A percentile compares a stretch with the other conserved stretches of the same genome.
Conservation (phyloP, 176 grass and related monocot species). For the Carex pumila region DNA sequence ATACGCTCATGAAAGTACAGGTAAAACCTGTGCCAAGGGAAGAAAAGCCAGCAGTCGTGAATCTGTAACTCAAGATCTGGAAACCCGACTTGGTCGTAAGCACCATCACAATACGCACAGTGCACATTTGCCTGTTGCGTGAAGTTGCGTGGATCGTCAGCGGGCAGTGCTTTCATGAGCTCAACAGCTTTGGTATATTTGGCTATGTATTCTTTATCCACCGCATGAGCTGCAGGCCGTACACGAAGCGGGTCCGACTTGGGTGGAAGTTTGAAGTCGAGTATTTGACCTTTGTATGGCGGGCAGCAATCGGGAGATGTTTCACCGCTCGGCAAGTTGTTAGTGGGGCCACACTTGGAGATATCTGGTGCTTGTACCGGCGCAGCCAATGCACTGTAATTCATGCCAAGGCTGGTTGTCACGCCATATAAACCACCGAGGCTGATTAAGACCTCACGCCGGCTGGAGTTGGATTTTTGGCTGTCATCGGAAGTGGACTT, state of each 20-base stretch:
- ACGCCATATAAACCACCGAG: conserved; percentile 31
- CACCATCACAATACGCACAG: conserved; percentile 49
- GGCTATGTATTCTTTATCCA: conserved; percentile 28
- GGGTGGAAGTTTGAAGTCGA: conserved; percentile 43
- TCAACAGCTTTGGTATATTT: conserved; percentile 51
- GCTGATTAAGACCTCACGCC: conserved; percentile 53
- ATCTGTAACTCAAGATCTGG: conserved; percentile 40
- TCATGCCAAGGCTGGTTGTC: conserved; percentile 17
- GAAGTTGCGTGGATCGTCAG: conserved; percentile 73
- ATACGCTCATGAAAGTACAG: conserved; percentile 69
- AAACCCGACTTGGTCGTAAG: conserved; percentile 52
- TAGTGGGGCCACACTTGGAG: conserved; percentile 21
- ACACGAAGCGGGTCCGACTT: conserved; percentile 33
- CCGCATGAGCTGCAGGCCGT: conserved; percentile 56
- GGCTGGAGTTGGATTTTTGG: conserved; percentile 18
- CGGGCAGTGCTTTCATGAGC: conserved; percentile 61
- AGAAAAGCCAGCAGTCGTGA: conserved; percentile 66
- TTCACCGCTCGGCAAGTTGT: conserved; percentile 18
- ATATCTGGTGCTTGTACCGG: conserved; percentile 53
- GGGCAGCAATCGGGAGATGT: conserved; percentile 39
- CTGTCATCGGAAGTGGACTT: not conserved
- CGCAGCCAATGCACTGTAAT: conserved; percentile 15
- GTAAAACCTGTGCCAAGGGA: conserved; percentile 72
- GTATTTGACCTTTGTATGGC: not conserved
- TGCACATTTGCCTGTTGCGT: conserved; percentile 53